Evolutionary conservation across 805 yeast species (phyloP), one percentile per base, ranked within the genome.

Genomic region (Hanseniaspora guilliermondii): DNA sequence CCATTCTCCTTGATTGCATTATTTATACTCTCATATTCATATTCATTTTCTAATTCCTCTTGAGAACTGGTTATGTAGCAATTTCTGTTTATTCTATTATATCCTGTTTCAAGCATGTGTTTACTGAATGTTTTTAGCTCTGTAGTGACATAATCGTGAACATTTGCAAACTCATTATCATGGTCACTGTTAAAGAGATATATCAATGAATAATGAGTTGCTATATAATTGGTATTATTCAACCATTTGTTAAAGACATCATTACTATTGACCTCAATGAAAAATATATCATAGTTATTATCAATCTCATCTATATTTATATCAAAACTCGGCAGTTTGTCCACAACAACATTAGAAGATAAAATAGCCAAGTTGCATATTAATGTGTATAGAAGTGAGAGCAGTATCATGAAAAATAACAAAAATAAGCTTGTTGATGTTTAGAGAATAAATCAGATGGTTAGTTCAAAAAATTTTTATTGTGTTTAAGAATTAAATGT

Each of bases 61-160:
- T 21, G 36, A 14, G 6, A 12, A 25, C 22, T 19, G 8, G 36
- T 19, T 9, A 19, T 11, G 14, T 39, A 27, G 21, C 52, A 42
- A 30, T 47, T 21, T 16, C 24, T 24, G 25, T 37, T 42, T 6
- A 54, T 12, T 14, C 17, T 22, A 12, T 54, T 54, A 37, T 48
- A 42, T 14, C 39, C 16, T n/a, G 36, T 17, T 19, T 54, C 40
- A 16, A 27, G 24, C 40, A 54, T 36, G 40, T 19, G 35, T 17
- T 19, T 47, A 33, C 56, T 54, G 41, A 54, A 37, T 3, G 32
- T 11, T 30, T 24, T 37, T 4, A 54, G 17, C 12, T 48, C 56
- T 7, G 24, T 36, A 6, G 33, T 42, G 14, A 42, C 49, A n/a
- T 42, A 42, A 73, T 56, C 68, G 67, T 53, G 69, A 62, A 57